Evolutionary conservation across 371 early-diverging fungal genomes (phyloP).

Genomic region (Catenaria anguillulae): DNA sequence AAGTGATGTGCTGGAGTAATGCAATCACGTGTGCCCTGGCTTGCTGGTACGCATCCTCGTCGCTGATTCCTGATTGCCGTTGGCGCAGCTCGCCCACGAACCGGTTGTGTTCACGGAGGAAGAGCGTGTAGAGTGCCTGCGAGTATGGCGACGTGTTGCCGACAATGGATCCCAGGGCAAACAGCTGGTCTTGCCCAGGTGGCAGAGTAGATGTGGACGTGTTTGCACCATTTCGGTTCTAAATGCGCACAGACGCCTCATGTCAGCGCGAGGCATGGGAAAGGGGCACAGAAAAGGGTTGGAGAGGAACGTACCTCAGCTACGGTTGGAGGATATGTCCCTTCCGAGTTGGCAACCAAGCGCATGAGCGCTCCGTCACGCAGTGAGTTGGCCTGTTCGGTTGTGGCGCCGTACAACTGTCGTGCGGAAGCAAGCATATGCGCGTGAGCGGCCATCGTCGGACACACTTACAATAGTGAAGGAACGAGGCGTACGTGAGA

Average conservation of each 20-base stretch:
- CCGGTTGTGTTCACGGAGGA: constrained; percentile 23
- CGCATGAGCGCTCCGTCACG: background rate
- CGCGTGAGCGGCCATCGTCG: too few relatives aligned
- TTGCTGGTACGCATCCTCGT: constrained; percentile 18
- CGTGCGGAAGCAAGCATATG: too few relatives aligned
- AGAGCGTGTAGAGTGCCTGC: constrained; percentile 11
- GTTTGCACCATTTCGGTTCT: background rate
- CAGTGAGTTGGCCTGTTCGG: too few relatives aligned
- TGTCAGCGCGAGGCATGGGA: too few relatives aligned
- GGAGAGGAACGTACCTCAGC: too few relatives aligned
- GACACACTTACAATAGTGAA: too few relatives aligned
- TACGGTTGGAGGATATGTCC: too few relatives aligned
- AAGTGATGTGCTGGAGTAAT: constrained; percentile 19
- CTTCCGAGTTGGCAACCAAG: too few relatives aligned
- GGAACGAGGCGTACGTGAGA: background rate
- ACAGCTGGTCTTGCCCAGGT: background rate
- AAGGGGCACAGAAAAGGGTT: too few relatives aligned
- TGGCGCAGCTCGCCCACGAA: constrained; percentile 11
- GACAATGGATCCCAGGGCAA: constrained; percentile 7
- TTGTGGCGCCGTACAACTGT: too few relatives aligned
- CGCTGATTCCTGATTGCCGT: constrained; percentile 13
- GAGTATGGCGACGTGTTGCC: constrained; percentile 7
- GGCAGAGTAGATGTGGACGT: background rate
- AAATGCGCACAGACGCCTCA: background rate
- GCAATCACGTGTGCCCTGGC: constrained; percentile 22